Conservation (phyloP, 164 flowering plant genomes). For the Macadamia integrifolia region DNA sequence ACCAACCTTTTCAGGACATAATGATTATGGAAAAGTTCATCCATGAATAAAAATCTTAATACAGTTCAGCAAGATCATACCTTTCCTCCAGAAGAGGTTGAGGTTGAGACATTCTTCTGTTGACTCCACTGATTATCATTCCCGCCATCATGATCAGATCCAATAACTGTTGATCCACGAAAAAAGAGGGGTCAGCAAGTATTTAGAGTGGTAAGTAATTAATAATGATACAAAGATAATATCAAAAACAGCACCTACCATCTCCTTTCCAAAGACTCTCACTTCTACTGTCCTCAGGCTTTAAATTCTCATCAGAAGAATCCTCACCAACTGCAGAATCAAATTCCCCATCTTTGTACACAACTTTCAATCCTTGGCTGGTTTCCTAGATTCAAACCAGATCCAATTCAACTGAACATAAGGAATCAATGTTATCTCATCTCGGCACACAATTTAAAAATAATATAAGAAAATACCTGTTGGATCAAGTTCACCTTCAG, state of each 20-base stretch:
- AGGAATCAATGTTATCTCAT: not conserved
- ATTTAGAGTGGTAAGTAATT: not conserved
- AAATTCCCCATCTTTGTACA: conserved; percentile 43
- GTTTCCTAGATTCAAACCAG: conserved; percentile 45
- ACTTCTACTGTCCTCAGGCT: conserved; percentile 14
- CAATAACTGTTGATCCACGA: too few relatives aligned
- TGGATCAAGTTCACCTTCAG: conserved; percentile 34
- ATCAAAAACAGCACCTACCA: conserved; percentile 27
- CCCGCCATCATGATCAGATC: too few relatives aligned
- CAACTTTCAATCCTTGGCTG: conserved; percentile 42
- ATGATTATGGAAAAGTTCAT: too few relatives aligned
- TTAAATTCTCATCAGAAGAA: conserved; percentile 14
- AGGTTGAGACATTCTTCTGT: too few relatives aligned
- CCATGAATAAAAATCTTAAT: too few relatives aligned
- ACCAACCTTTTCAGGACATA: too few relatives aligned
- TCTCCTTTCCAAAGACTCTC: conserved; percentile 17
- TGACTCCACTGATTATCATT: too few relatives aligned
- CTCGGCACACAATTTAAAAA: not conserved
- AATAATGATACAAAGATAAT: too few relatives aligned
- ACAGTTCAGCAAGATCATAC: too few relatives aligned
- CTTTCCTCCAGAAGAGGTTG: too few relatives aligned
- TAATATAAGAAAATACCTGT: conserved; percentile 36
- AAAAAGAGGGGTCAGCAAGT: not conserved
- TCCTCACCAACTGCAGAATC: conserved; percentile 22
- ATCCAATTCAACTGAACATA: not conserved